Evolutionary conservation across 441 rosid genomes (phyloP).

Genomic region (Iberis amara): DNA sequence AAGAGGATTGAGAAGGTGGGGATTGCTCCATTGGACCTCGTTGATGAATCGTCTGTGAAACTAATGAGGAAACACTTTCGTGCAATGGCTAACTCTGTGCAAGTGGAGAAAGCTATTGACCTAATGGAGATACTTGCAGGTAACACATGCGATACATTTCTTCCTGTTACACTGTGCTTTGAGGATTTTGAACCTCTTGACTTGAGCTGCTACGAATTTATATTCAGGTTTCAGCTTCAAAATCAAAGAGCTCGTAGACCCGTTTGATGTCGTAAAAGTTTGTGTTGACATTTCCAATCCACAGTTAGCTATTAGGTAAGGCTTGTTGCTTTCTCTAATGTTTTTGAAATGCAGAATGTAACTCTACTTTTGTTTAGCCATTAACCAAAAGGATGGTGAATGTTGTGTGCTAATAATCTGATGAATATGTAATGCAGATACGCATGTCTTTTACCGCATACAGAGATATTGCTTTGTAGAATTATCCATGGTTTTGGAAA

Average conservation of each 20-base stretch:
- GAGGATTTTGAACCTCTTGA: slow-evolving; percentile 14
- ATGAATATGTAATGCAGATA: slow-evolving; percentile 49
- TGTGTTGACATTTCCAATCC: slow-evolving; percentile 57
- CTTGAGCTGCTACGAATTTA: slow-evolving; percentile 21
- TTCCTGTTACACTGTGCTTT: slow-evolving; percentile 5
- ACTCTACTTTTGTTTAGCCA: background rate
- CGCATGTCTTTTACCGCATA: slow-evolving; percentile 57
- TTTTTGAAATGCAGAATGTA: slow-evolving; percentile 11
- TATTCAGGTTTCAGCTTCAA: slow-evolving; percentile 58
- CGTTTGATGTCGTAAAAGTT: slow-evolving; percentile 45
- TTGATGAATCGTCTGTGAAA: slow-evolving; percentile 39
- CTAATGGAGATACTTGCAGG: slow-evolving; percentile 76
- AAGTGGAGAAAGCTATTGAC: slow-evolving; percentile 47
- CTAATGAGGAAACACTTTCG: slow-evolving; percentile 50
- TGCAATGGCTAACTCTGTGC: slow-evolving; percentile 43
- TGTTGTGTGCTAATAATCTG: slow-evolving; percentile 15
- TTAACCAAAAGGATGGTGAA: background rate
- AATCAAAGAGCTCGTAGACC: slow-evolving; percentile 60
- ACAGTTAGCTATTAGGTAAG: slow-evolving; percentile 66
- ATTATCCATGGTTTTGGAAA: slow-evolving; percentile 71
- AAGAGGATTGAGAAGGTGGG: slow-evolving; percentile 50
- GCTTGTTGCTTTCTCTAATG: slow-evolving; percentile 8
- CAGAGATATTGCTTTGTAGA: slow-evolving; percentile 57
- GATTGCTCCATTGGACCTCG: slow-evolving; percentile 47
- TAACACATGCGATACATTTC: slow-evolving; percentile 22